These are phyloP conservation scores for Annona squamosa DNA, from an alignment of 164 flowering plant genomes.

Conservation along the genomic window DNA sequence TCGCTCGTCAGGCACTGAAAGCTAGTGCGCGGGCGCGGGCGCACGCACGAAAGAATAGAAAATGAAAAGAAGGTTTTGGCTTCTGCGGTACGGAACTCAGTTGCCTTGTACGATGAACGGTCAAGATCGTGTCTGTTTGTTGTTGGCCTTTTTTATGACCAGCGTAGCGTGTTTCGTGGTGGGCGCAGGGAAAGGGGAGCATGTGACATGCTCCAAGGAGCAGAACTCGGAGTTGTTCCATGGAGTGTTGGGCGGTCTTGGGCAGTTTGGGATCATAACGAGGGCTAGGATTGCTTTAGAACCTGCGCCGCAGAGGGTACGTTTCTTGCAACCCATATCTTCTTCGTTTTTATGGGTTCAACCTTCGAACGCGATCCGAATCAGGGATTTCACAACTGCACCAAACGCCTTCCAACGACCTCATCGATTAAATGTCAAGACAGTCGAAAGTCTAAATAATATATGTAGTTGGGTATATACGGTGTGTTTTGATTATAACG, in stretches of 20 bases:
- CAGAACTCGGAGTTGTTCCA: constrained; percentile 62
- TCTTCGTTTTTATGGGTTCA: neutral
- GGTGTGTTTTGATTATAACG: too few relatives aligned
- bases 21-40: too few relatives aligned
- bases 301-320: constrained; percentile 79
- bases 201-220: constrained; percentile 63
- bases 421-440: too few relatives aligned
- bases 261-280: constrained; percentile 96
- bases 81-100: neutral
- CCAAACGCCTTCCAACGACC: too few relatives aligned
- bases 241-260: constrained; percentile 85
- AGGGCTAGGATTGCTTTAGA: constrained; percentile 89
- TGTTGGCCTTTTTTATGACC: neutral
- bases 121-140: neutral
- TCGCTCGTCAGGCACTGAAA: neutral
- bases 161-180: neutral
- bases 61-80: neutral
- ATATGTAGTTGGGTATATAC: too few relatives aligned
- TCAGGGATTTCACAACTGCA: too few relatives aligned
- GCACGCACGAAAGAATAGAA: too few relatives aligned
- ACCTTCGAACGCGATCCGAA: neutral
- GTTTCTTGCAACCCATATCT: neutral
- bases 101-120: neutral
- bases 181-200: constrained; percentile 75
- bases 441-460: too few relatives aligned